Conservation (phyloP, 2,329 filamentous ascomycete species). For the Fusarium nisikadoi region DNA sequence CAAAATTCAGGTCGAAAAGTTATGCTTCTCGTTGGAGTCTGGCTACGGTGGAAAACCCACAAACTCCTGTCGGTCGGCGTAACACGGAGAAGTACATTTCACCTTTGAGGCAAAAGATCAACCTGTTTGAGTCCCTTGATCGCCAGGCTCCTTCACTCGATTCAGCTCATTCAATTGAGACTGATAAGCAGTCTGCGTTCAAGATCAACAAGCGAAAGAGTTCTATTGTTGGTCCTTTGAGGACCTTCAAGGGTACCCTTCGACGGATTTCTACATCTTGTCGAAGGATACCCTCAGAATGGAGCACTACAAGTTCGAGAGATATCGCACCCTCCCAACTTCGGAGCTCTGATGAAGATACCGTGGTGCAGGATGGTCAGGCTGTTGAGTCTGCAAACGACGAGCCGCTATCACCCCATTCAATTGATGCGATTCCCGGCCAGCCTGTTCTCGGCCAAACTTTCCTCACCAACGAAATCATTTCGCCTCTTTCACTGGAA, state of each 20-base stretch:
- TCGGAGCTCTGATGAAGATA: background rate
- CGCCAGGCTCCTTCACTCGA: background rate
- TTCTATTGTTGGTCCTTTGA: background rate
- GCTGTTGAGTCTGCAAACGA: background rate
- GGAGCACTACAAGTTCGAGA: conserved; percentile 26
- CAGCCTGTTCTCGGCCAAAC: conserved; percentile 13
- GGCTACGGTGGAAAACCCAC: background rate
- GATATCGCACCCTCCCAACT: background rate
- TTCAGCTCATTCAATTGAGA: background rate
- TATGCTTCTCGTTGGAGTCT: background rate
- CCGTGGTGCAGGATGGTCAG: background rate
- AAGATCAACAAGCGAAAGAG: background rate
- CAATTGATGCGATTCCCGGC: conserved; percentile 9
- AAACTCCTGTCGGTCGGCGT: background rate
- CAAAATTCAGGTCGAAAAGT: conserved; percentile 5
- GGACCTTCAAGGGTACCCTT: conserved; percentile 25
- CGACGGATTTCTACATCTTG: conserved; percentile 35
- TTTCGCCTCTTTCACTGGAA: conserved; percentile 21
- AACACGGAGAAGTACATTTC: conserved; percentile 22
- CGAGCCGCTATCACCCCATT: conserved; percentile 4
- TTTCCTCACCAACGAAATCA: conserved; percentile 12
- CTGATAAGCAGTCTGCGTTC: background rate
- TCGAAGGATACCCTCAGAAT: conserved; percentile 32
- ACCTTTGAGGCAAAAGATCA: conserved; percentile 45
- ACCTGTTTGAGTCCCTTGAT: conserved; percentile 46